Evolutionary conservation across 768 basidiomycete genomes (phyloP).

Genomic region (Trametes cubensis): DNA sequence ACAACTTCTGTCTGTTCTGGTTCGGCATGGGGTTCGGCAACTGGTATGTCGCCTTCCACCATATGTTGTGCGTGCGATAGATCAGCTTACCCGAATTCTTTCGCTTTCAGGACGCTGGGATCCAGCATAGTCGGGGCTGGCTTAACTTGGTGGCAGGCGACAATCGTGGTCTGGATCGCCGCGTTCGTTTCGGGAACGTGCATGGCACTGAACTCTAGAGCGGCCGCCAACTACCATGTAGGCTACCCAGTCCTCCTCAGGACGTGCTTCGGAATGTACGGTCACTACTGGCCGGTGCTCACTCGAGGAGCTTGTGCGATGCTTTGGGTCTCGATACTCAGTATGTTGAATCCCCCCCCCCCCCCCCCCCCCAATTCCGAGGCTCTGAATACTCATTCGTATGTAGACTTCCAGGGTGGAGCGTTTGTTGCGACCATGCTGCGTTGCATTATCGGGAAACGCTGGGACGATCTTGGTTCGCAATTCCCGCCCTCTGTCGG

Average conservation of each 20-base stretch:
- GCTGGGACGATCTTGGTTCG: constrained; percentile 20
- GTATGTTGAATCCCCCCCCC: not conserved
- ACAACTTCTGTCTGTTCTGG: constrained; percentile 30
- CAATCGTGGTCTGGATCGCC: constrained; percentile 26
- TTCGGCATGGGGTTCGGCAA: constrained; percentile 29
- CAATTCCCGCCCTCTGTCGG: constrained; percentile 22
- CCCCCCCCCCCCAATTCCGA: too few relatives aligned
- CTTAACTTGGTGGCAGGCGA: constrained; percentile 26
- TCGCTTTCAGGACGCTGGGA: constrained; percentile 20
- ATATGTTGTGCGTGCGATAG: not conserved
- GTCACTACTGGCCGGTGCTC: constrained; percentile 27
- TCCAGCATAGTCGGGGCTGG: constrained; percentile 26
- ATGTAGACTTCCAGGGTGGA: constrained; percentile 24
- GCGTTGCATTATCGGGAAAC: constrained; percentile 22
- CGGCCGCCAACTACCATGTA: constrained; percentile 26
- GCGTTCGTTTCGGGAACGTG: constrained; percentile 20
- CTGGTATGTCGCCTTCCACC: constrained; percentile 17
- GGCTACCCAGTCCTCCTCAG: constrained; percentile 27
- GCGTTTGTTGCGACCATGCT: constrained; percentile 24
- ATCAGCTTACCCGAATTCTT: not conserved
- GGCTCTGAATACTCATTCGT: not conserved
- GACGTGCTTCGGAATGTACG: constrained; percentile 27
- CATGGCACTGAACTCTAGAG: constrained; percentile 27
- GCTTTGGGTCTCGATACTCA: constrained; percentile 25
- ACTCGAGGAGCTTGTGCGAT: constrained; percentile 24